These are phyloP conservation scores for Aureobasidium lini DNA, from an alignment of 2,329 filamentous ascomycete species.

Conservation along the genomic window DNA sequence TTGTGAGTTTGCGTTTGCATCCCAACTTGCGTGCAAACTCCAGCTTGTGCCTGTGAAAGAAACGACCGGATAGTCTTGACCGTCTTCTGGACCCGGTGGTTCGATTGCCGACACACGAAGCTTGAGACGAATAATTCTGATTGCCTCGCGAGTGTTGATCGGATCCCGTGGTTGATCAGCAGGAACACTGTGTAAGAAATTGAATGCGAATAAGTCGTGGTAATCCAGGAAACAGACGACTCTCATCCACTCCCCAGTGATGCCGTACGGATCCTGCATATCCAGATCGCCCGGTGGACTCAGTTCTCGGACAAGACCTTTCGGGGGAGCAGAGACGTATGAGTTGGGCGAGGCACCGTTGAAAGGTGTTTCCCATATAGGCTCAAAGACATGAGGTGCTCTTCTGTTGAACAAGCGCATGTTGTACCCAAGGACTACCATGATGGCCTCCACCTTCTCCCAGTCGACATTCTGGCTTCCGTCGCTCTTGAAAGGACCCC, in stretches of 20 bases:
- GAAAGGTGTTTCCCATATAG: conserved; percentile 52
- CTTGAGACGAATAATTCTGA: conserved; percentile 62
- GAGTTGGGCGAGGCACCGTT: conserved; percentile 46
- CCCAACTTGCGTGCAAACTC: conserved; percentile 56
- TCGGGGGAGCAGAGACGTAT: conserved; percentile 23
- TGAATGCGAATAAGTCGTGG: conserved; percentile 64
- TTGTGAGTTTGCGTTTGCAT: conserved; percentile 60
- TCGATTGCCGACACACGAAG: conserved; percentile 55
- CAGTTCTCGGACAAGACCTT: background rate
- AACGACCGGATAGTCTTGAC: conserved; percentile 54
- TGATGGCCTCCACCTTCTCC: conserved; percentile 71
- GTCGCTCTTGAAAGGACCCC: conserved; percentile 67
- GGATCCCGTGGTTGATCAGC: conserved; percentile 35
- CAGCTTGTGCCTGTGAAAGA: conserved; percentile 58
- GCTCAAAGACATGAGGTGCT: conserved; percentile 39
- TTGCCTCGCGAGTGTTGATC: conserved; percentile 58
- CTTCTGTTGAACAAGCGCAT: conserved; percentile 41
- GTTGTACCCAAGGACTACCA: conserved; percentile 61
- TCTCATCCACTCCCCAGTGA: conserved; percentile 65
- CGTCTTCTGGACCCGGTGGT: conserved; percentile 50
- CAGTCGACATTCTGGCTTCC: conserved; percentile 59
- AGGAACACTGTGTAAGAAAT: conserved; percentile 47
- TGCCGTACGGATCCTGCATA: conserved; percentile 56
- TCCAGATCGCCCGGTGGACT: conserved; percentile 14
- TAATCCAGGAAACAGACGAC: conserved; percentile 49